Conservation (phyloP, 768 basidiomycete species). For the Mycena belliarum region DNA sequence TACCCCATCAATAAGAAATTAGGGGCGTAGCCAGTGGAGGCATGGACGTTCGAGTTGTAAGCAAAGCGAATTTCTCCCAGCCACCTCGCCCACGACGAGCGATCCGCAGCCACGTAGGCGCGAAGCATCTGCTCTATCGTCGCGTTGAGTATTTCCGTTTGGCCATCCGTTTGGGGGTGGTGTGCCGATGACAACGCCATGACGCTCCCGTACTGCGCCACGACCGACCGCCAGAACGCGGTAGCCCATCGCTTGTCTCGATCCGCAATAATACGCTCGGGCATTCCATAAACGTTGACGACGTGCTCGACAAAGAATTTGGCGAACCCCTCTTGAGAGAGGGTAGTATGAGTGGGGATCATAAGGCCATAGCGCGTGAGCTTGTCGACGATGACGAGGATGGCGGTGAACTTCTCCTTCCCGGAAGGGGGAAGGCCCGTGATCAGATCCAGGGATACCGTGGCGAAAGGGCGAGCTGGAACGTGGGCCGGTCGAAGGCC, state of each 20-base stretch:
- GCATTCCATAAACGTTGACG: too few species aligned
- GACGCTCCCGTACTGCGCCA: background rate
- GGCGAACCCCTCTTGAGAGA: conserved; percentile 5
- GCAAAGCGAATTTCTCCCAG: conserved; percentile 27
- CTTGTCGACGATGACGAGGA: conserved; percentile 28
- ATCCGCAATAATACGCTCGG: conserved; percentile 9
- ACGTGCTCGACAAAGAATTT: conserved; percentile 1
- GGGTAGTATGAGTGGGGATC: conserved; percentile 18
- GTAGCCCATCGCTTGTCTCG: conserved; percentile 9
- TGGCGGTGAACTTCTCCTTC: too few species aligned
- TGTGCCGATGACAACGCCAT: conserved; percentile 28
- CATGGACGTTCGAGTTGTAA: conserved; percentile 31
- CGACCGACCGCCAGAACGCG: conserved; percentile 20
- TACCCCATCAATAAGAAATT: conserved; percentile 33
- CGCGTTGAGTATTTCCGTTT: too few species aligned
- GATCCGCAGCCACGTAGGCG: too few species aligned
- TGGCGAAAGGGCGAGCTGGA: background rate
- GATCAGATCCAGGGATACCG: background rate
- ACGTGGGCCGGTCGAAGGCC: background rate
- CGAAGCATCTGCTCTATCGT: too few species aligned
- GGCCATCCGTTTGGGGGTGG: too few species aligned
- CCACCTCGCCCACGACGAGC: too few species aligned
- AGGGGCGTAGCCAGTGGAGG: conserved; percentile 28
- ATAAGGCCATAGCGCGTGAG: conserved; percentile 16
- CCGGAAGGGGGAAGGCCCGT: too few species aligned